Evolutionary conservation across 2,329 filamentous ascomycete genomes (phyloP), one percentile per base, ranked within the genome.

Genomic region (Tolypocladium guangdongense): DNA sequence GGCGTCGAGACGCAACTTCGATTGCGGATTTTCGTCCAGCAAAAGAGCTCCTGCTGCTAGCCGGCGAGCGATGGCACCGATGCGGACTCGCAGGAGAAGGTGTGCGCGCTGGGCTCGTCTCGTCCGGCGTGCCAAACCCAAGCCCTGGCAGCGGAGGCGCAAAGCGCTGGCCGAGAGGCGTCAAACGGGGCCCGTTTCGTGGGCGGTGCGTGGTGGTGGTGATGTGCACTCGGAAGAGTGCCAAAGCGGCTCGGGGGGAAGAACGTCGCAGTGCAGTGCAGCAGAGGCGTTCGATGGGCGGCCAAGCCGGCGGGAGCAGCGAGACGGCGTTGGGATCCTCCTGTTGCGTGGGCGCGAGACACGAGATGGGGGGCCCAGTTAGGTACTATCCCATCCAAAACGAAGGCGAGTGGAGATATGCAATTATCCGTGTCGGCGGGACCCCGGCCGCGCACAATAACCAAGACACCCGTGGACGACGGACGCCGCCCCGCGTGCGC

Each of bases 1-100:
- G 55, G 60, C 47, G 58, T 54, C 55, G 58, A 59, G 55, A 54
- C 53, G 54, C 57, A 61, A 57, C 52, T 57, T 57, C 57, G 57
- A 57, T 57, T 50, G 56, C 57, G 46, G 43, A n/a, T 32, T 43
- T 20, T 48, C 43, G 27, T 24, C 33, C 27, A 49, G 35, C 20
- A 37, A 32, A 43, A 24, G 51, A 32, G 49, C 30, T 46, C 33
- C 33, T 12, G 43, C 27, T 18, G 32, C 8, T 45, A 51, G 32
- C 47, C 48, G 12, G 41, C 4, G 24, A 51, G n/a, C 49, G 47
- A 22, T 45, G 43, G 50, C 33, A 47, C 37, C 22, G 41, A 45
- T 14, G 22, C 24, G 37, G 33, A 22, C 20, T 33, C 32, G 30
- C 51, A 47, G 37, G 37, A 50, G 48, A 30, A 36, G 43, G 24